phyloP scores from a whole-genome alignment of 1,139 yeast species.

The Debaryomycetaceae sp. region DNA sequence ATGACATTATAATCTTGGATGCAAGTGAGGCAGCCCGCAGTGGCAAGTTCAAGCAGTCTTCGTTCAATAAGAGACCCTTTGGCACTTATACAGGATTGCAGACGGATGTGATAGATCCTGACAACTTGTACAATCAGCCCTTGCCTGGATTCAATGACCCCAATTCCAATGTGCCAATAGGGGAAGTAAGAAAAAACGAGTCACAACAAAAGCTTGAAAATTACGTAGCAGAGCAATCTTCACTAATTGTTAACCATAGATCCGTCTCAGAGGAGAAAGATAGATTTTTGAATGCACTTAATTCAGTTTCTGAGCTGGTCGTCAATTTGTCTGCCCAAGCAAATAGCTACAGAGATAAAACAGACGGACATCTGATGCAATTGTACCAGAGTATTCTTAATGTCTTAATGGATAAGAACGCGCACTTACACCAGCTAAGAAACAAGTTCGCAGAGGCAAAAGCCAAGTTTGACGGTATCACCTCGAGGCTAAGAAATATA shows the following conservation, averaged over 20 bases:
- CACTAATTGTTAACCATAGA: background rate
- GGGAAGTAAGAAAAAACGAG: slow-evolving; percentile 3
- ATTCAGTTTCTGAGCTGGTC: background rate
- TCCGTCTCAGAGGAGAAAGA: background rate
- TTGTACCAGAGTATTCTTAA: slow-evolving; percentile 1
- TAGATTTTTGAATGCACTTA: background rate
- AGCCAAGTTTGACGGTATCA: slow-evolving; percentile 1
- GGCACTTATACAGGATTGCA: background rate
- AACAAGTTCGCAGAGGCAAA: background rate
- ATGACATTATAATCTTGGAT: slow-evolving; percentile 24
- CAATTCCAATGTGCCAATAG: slow-evolving; percentile 7
- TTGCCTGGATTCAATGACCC: slow-evolving; percentile 31
- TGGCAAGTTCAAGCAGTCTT: slow-evolving; percentile 19
- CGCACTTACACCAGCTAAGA: background rate
- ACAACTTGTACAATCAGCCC: slow-evolving; percentile 21
- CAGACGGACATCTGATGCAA: slow-evolving; percentile 1
- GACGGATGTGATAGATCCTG: background rate
- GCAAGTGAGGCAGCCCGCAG: slow-evolving; percentile 23
- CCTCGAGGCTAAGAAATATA: background rate
- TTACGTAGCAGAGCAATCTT: slow-evolving; percentile 2
- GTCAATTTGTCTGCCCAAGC: slow-evolving; percentile 1
- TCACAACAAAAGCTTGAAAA: slow-evolving; percentile 2
- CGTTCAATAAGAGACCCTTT: slow-evolving; percentile 11
- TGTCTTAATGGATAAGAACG: slow-evolving; percentile 1
- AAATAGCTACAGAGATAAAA: background rate